phyloP scores from a whole-genome alignment of 2,329 filamentous ascomycete genomes.

The Colletotrichum abscissum region DNA sequence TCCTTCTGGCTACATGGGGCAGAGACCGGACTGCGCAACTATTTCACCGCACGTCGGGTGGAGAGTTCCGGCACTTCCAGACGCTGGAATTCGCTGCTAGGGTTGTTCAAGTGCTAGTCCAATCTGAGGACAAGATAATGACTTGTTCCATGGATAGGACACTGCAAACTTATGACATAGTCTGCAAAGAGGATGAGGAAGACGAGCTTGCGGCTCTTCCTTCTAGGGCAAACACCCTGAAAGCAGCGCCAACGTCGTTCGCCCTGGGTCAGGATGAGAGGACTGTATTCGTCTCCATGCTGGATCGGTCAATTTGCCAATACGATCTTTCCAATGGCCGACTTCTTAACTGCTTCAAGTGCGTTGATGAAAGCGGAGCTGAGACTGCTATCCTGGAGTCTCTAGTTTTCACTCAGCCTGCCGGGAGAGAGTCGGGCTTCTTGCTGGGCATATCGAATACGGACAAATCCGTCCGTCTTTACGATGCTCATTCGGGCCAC shows the following conservation, averaged over 20 bases:
- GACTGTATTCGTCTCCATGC: constrained; percentile 67
- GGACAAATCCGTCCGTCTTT: constrained; percentile 94
- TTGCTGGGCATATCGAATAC: constrained; percentile 92
- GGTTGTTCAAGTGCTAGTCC: constrained; percentile 79
- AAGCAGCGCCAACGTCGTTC: constrained; percentile 90
- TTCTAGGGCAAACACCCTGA: constrained; percentile 81
- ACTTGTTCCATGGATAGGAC: constrained; percentile 92
- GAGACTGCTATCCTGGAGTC: constrained; percentile 89
- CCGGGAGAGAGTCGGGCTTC: constrained; percentile 68
- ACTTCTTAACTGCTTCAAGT: constrained; percentile 80
- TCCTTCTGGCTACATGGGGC: constrained; percentile 83
- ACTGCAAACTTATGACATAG: constrained; percentile 82
- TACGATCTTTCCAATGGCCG: constrained; percentile 76
- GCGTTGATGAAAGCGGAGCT: constrained; percentile 80
- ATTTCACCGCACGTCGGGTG: constrained; percentile 71
- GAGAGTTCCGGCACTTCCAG: constrained; percentile 82
- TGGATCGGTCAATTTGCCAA: constrained; percentile 70
- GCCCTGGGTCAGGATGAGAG: constrained; percentile 72
- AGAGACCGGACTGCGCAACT: constrained; percentile 93
- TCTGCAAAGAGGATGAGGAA: constrained; percentile 73
- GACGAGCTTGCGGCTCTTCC: constrained; percentile 81
- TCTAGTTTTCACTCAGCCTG: constrained; percentile 72
- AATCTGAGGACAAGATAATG: constrained; percentile 79
- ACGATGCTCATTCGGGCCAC: constrained; percentile 80
- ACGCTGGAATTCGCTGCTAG: constrained; percentile 93